Percentiles rank a stretch among this genome's conserved stretches.
phyloP scores from a whole-genome alignment of 176 grass and related monocot species.

The Rhipidocladum racemiflorum region DNA sequence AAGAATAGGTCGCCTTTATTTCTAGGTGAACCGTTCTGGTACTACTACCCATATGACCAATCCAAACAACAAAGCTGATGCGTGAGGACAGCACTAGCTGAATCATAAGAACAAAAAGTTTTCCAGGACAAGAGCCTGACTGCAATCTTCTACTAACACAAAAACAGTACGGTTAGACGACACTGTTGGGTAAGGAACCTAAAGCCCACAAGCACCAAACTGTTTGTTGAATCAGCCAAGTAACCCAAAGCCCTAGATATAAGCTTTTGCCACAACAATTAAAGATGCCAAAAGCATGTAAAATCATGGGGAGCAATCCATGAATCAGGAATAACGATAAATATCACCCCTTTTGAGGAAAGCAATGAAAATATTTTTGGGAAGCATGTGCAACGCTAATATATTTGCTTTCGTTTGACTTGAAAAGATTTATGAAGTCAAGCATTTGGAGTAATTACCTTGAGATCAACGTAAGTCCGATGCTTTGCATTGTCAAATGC shows the following conservation, averaged over 20 bases:
- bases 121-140: constrained; percentile 17
- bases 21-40: constrained; percentile 48
- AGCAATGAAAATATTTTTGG: neutral
- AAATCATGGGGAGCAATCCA: neutral
- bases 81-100: constrained; percentile 45
- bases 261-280: neutral
- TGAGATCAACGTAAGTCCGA: constrained; percentile 95
- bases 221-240: constrained; percentile 31
- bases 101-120: constrained; percentile 35
- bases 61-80: constrained; percentile 45
- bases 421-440: neutral
- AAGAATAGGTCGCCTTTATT: constrained; percentile 52
- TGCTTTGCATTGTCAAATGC: constrained; percentile 97
- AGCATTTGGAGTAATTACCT: constrained; percentile 55
- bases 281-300: constrained; percentile 3
- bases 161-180: constrained; percentile 28
- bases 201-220: constrained; percentile 45
- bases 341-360: constrained; percentile 1
- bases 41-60: constrained; percentile 34
- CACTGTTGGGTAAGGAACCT: constrained; percentile 25
- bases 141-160: constrained; percentile 24
- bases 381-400: constrained; percentile 1
- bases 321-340: neutral
- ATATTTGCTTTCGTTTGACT: constrained; percentile 29
- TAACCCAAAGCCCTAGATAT: neutral